Evolutionary conservation across 179 eudicot species (phyloP), one percentile per base, ranked within the genome.

Genomic region (Camellia oleifera): DNA sequence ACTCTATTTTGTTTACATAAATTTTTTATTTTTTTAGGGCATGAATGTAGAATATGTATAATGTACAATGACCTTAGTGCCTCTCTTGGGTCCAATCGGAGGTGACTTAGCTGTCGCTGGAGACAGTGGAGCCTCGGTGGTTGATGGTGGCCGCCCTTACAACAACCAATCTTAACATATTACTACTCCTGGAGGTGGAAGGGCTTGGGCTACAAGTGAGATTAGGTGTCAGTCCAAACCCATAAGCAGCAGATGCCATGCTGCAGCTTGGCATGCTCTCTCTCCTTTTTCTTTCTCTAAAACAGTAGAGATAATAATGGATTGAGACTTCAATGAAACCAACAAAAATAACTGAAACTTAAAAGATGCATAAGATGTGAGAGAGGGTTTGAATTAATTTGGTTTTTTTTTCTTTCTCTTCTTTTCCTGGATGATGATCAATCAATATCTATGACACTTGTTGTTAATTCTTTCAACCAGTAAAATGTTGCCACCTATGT

Each of bases 41-140:
- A 26, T 48, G 7, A 7, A 5, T 44, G 32, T 20, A 13, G 56
- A n/a, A n/a, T 8, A 40, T 1, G 20, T 10, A 0, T 0, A n/a
- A 32, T 32, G 40, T 32, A 32, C 2, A 32, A 17, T 4, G 69
- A 90, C 98, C 96, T 91, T 90, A 7, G 93, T 54, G 56, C 98
- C 98, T 78, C 97, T 93, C 89, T 91, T 92, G 62, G 98, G 98
- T 48, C 98, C 98, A 84, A 93, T 77, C 26, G 98, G 98, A 61
- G 98, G 93, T 12, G 98, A 97, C 91, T 92, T 93, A 15, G 85
- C 88, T 10, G 84, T 75, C 23, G 91, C 74, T 17, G 88, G 81
- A 7, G 82, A 80, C 44, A 85, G 75, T 12, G 80, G 78, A 5
- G 83, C 79, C 3, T 88, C 50, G 73, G 90, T 68, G 8, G 89